A percentile compares a stretch with the other conserved stretches of the same genome.
Conservation (phyloP, 495 filamentous ascomycete genomes). For the Choiromyces venosus region DNA sequence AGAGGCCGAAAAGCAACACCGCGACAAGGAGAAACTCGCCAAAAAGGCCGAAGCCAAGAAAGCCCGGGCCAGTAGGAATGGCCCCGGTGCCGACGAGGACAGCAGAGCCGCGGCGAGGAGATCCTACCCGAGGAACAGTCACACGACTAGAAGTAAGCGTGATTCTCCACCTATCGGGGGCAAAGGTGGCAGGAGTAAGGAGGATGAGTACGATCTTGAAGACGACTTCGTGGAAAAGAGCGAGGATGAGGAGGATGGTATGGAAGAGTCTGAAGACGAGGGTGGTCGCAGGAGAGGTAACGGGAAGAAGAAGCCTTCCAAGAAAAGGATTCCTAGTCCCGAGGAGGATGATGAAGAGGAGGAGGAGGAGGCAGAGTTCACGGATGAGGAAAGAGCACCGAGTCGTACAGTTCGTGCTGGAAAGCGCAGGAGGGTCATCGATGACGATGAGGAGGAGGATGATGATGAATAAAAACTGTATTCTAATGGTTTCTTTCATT, state of each 20-base stretch:
- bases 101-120: constrained; percentile 53
- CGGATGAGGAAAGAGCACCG: constrained; percentile 29
- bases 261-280: constrained; percentile 57
- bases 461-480: constrained; percentile 30
- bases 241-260: constrained; percentile 54
- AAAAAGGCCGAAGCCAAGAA: constrained; percentile 46
- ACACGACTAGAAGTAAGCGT: constrained; percentile 50
- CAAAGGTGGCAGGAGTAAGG: constrained; percentile 51
- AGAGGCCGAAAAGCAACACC: constrained; percentile 58
- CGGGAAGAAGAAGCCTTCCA: constrained; percentile 24
- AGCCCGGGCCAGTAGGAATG: constrained; percentile 48
- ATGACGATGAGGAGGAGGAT: constrained; percentile 36
- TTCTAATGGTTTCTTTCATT: constrained; percentile 21
- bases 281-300: constrained; percentile 39
- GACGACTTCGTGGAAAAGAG: constrained; percentile 51
- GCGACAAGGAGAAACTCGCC: constrained; percentile 51
- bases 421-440: constrained; percentile 34
- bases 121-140: constrained; percentile 43
- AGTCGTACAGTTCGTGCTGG: constrained; percentile 21
- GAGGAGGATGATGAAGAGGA: constrained; percentile 36
- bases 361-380: constrained; percentile 39
- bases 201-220: constrained; percentile 65
- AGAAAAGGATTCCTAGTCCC: constrained; percentile 35
- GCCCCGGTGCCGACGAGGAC: constrained; percentile 56
- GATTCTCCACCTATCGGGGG: constrained; percentile 54